Evolutionary conservation across 2,329 filamentous ascomycete genomes (phyloP).

Genomic region (Phymatotrichopsis omnivora): DNA sequence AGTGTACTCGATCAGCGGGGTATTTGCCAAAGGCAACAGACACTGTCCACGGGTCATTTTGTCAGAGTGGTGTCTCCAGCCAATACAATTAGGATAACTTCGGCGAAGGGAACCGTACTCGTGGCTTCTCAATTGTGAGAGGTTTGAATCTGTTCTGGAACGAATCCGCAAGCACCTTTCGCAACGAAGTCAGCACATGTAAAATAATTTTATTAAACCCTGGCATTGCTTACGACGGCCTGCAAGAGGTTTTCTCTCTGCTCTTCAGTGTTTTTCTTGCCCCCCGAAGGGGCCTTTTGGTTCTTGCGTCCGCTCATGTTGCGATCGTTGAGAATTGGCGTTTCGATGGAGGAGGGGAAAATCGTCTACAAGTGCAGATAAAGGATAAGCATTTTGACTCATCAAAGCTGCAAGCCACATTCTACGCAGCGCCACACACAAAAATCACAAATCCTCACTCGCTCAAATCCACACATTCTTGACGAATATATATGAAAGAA

Average conservation of each 20-base stretch:
- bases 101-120: constrained; percentile 48
- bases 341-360: too few species aligned
- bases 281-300: constrained; percentile 15
- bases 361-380: too few species aligned
- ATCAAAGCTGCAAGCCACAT: too few species aligned
- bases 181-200: constrained; percentile 14
- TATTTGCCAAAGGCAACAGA: constrained; percentile 85
- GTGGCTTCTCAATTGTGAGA: constrained; percentile 76
- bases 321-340: too few species aligned
- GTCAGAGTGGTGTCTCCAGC: neutral
- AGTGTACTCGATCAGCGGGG: constrained; percentile 92
- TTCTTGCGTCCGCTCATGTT: constrained; percentile 24
- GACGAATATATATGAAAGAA: too few species aligned
- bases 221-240: constrained; percentile 21
- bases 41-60: constrained; percentile 63
- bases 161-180: constrained; percentile 77
- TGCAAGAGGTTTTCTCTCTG: constrained; percentile 24
- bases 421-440: too few species aligned
- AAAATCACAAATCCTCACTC: too few species aligned
- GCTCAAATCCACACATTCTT: too few species aligned
- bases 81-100: constrained; percentile 23
- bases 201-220: neutral
- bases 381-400: too few species aligned
- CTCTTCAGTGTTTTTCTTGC: constrained; percentile 23
- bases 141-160: constrained; percentile 88